phyloP scores from a whole-genome alignment of 306 rosid species.

The Vigna nakashimae region DNA sequence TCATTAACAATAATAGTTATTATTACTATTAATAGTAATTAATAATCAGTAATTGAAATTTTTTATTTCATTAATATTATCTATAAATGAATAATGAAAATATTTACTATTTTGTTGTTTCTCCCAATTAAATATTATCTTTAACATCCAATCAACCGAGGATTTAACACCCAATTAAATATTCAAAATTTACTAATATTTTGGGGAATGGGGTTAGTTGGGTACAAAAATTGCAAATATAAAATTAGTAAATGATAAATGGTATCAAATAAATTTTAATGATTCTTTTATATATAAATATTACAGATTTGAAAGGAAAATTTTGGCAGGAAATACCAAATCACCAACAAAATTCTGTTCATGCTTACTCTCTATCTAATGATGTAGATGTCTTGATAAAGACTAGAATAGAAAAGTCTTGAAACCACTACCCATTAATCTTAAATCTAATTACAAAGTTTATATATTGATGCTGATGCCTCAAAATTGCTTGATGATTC shows the following conservation, averaged over 20 bases:
- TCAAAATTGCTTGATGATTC: conserved; percentile 1
- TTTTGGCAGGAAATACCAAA: neutral
- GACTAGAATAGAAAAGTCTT: neutral
- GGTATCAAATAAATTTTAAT: neutral
- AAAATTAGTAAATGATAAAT: neutral
- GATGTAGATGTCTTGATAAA: neutral
- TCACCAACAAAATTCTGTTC: conserved; percentile 1
- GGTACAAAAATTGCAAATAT: neutral
- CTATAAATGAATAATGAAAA: too few species aligned
- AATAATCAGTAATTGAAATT: too few species aligned
- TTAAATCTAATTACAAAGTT: neutral
- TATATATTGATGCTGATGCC: neutral
- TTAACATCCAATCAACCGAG: too few species aligned
- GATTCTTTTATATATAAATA: neutral
- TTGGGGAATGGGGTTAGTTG: too few species aligned
- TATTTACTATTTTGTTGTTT: too few species aligned
- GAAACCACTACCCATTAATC: neutral
- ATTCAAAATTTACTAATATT: too few species aligned
- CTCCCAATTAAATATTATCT: too few species aligned
- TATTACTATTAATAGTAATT: too few species aligned
- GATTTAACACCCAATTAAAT: too few species aligned
- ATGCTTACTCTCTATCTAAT: neutral
- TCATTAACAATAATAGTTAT: too few species aligned
- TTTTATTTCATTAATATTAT: too few species aligned
- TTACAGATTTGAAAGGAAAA: neutral